Percentiles rank a stretch among this genome's conserved stretches.
Evolutionary conservation across 805 yeast species (phyloP).

Genomic region (Candida vaughaniae): DNA sequence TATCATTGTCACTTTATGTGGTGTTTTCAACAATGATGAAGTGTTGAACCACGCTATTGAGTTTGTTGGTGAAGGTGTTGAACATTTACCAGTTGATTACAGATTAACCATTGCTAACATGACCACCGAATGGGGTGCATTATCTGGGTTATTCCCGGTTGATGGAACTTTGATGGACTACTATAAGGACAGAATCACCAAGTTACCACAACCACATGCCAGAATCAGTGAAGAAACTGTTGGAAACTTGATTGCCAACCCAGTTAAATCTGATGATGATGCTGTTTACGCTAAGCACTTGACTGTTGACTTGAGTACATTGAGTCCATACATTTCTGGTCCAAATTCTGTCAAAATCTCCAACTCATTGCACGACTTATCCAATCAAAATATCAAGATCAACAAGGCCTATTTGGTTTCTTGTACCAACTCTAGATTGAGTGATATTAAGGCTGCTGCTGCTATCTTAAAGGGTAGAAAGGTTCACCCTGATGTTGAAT

Average conservation of each 20-base stretch:
- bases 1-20: conserved; percentile 94
- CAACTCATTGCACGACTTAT: conserved; percentile 70
- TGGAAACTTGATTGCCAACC: conserved; percentile 46
- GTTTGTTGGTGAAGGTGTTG: conserved; percentile 80
- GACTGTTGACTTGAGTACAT: conserved; percentile 71
- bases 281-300: conserved; percentile 89
- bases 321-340: conserved; percentile 90
- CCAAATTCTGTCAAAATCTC: conserved; percentile 97
- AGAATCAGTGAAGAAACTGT: conserved; percentile 69
- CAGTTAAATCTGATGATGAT: conserved; percentile 60
- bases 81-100: conserved; percentile 70
- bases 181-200: conserved; percentile 63
- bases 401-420: conserved; percentile 97
- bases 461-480: conserved; percentile 77
- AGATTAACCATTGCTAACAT: conserved; percentile 92
- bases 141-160: conserved; percentile 96
- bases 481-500: conserved; percentile 87
- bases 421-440: conserved; percentile 91
- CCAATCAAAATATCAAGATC: conserved; percentile 69
- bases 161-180: conserved; percentile 75
- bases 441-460: conserved; percentile 95
- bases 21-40: conserved; percentile 87
- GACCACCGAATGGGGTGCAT: conserved; percentile 99
- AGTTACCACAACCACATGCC: conserved; percentile 74
- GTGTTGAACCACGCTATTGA: conserved; percentile 93